These are phyloP conservation scores for Beauveria asiatica DNA, from an alignment of 2,329 filamentous ascomycete species.

Conservation along the genomic window DNA sequence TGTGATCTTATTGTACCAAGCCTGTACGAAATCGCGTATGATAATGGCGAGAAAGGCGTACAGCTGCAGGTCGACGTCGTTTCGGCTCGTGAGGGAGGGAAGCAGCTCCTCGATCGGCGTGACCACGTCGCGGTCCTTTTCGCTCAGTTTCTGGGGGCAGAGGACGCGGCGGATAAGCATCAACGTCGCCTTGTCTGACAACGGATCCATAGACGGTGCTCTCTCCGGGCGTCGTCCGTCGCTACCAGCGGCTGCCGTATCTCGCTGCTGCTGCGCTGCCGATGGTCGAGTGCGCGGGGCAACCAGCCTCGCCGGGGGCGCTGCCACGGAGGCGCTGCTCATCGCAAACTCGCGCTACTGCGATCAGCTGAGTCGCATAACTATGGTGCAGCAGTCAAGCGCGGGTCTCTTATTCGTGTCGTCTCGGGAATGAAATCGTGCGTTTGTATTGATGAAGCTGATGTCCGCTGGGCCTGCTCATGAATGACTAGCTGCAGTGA, in stretches of 20 bases:
- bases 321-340: conserved; percentile 3
- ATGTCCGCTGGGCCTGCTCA: neutral
- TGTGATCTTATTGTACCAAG: conserved; percentile 90
- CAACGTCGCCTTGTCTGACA: conserved; percentile 71
- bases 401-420: neutral
- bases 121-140: conserved; percentile 42
- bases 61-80: conserved; percentile 85
- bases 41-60: conserved; percentile 89
- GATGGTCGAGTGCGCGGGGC: conserved; percentile 11
- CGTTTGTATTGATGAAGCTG: neutral
- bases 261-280: conserved; percentile 15
- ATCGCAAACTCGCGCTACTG: conserved; percentile 1
- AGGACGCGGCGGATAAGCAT: conserved; percentile 76
- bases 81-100: conserved; percentile 86
- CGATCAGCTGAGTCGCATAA: neutral
- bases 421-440: neutral
- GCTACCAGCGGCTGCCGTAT: conserved; percentile 16
- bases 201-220: conserved; percentile 36
- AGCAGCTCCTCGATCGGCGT: conserved; percentile 70
- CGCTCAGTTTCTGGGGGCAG: conserved; percentile 59
- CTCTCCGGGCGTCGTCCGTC: conserved; percentile 25
- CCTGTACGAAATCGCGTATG: conserved; percentile 80
- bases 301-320: conserved; percentile 7
- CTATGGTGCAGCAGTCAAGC: neutral
- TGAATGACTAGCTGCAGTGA: neutral